Percentiles rank a stretch among this genome's conserved stretches.
Conservation (phyloP, 192 early-diverging fungal genomes). For the Entomortierella beljakovae region DNA sequence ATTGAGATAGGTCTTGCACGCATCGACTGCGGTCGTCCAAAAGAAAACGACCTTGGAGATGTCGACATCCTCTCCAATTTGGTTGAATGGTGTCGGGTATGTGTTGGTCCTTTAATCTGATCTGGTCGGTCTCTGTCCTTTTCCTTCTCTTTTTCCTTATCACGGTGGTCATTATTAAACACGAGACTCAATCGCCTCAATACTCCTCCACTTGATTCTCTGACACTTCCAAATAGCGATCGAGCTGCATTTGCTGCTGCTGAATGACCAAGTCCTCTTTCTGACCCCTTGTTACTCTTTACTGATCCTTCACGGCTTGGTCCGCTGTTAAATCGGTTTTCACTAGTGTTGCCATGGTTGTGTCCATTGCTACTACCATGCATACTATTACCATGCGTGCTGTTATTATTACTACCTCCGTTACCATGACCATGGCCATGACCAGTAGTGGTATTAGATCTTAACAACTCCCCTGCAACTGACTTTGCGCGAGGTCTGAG, state of each 20-base stretch:
- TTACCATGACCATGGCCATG: slow-evolving; percentile 3
- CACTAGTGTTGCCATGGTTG: not conserved
- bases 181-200: slow-evolving; percentile 43
- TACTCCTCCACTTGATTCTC: slow-evolving; percentile 54
- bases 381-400: not conserved
- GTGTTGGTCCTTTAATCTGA: slow-evolving; percentile 2
- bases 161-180: slow-evolving; percentile 43
- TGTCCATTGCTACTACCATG: not conserved
- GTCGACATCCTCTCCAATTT: slow-evolving; percentile 48
- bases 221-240: slow-evolving; percentile 52
- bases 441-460: slow-evolving; percentile 32
- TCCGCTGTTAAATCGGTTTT: slow-evolving; percentile 2
- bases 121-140: slow-evolving; percentile 6
- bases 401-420: not conserved
- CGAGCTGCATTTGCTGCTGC: slow-evolving; percentile 49
- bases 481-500: slow-evolving; percentile 46
- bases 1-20: slow-evolving; percentile 45
- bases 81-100: slow-evolving; percentile 43
- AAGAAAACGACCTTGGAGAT: slow-evolving; percentile 34
- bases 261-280: slow-evolving; percentile 43
- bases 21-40: slow-evolving; percentile 47
- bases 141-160: slow-evolving; percentile 45
- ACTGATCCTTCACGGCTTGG: slow-evolving; percentile 48
- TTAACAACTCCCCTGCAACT: slow-evolving; percentile 28
- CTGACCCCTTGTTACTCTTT: slow-evolving; percentile 52